A percentile compares a stretch with the other conserved stretches of the same genome.
Evolutionary conservation across 2,329 filamentous ascomycete genomes (phyloP).

Genomic region (Botrytis porri): DNA sequence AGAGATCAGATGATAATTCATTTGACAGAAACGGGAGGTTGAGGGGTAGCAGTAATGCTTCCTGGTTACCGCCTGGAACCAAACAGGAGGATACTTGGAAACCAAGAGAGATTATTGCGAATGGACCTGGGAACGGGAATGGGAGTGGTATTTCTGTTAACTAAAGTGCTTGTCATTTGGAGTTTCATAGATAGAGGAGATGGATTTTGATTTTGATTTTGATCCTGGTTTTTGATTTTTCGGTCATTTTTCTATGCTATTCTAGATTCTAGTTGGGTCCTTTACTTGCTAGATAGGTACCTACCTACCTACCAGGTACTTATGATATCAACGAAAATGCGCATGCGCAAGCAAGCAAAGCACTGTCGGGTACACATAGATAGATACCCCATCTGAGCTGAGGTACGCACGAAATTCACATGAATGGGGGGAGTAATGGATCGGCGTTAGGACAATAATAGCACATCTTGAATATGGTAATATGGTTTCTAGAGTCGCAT

Average conservation of each 20-base stretch:
- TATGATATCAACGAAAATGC: constrained; percentile 6
- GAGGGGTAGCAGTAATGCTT: constrained; percentile 46
- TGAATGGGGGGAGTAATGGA: background rate
- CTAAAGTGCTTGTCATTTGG: background rate
- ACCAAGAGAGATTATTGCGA: constrained; percentile 24
- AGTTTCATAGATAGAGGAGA: constrained; percentile 10
- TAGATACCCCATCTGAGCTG: background rate
- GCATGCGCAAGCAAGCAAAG: constrained; percentile 9
- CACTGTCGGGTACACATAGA: background rate
- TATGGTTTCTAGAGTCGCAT: background rate
- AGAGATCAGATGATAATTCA: constrained; percentile 48
- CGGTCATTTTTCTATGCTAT: background rate
- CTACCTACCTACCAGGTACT: background rate
- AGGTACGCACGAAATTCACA: background rate
- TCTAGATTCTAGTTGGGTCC: no score
- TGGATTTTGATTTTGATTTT: background rate
- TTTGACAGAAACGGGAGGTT: constrained; percentile 52
- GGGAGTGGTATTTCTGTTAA: constrained; percentile 15
- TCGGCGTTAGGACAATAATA: background rate
- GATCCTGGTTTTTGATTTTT: background rate
- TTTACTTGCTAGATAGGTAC: background rate
- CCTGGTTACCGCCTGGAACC: constrained; percentile 75
- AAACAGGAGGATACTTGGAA: constrained; percentile 85
- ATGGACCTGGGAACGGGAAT: constrained; percentile 14
- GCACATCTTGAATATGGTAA: constrained; percentile 9